Evolutionary conservation across 2,329 filamentous ascomycete species (phyloP).

Genomic region (Alternaria rosae): DNA sequence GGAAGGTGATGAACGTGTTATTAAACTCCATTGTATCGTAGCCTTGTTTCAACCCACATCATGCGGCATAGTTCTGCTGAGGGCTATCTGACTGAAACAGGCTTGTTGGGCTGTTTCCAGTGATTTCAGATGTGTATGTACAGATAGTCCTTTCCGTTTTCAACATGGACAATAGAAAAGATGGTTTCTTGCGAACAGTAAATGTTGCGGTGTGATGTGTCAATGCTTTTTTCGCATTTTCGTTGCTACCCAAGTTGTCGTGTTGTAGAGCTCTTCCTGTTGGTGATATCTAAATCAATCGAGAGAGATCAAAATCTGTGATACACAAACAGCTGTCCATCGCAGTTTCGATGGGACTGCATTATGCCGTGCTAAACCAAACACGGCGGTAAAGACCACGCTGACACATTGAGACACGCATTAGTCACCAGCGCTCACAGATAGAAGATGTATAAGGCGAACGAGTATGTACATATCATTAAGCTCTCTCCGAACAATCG

Average conservation of each 20-base stretch:
- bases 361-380: not conserved
- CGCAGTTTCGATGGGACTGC: not conserved
- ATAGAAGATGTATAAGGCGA: not conserved
- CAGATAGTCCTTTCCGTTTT: not conserved
- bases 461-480: not conserved
- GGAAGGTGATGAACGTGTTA: constrained; percentile 11
- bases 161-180: not conserved
- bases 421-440: not conserved
- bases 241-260: not conserved
- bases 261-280: not conserved
- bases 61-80: not conserved
- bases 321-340: not conserved
- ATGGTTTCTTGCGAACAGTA: not conserved
- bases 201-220: not conserved
- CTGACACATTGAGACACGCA: not conserved
- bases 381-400: not conserved
- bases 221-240: not conserved
- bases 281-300: no score
- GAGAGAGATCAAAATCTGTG: no score
- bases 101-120: not conserved
- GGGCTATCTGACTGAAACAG: not conserved
- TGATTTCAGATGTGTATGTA: not conserved
- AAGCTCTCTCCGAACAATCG: not conserved
- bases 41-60: not conserved
- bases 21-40: not conserved